Evolutionary conservation across 352 stramenopile genomes (phyloP).

Genomic region (Phytophthora melonis): DNA sequence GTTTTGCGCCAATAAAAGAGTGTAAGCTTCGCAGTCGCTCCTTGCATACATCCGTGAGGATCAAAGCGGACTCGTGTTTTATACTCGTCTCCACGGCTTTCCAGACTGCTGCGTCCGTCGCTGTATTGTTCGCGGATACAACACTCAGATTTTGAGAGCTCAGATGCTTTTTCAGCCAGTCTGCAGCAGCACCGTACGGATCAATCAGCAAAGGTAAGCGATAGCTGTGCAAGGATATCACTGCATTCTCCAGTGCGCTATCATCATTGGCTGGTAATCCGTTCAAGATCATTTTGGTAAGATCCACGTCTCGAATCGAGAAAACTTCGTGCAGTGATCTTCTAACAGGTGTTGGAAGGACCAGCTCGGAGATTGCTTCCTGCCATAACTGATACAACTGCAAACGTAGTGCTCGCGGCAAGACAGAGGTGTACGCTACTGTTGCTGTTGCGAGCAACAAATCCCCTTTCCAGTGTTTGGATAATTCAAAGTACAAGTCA

Average conservation of each 20-base stretch:
- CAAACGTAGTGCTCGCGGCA: conserved; percentile 39
- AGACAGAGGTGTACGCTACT: conserved; percentile 54
- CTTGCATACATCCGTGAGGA: conserved; percentile 56
- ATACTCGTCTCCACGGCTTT: conserved; percentile 50
- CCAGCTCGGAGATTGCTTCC: conserved; percentile 38
- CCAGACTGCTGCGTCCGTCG: conserved; percentile 40
- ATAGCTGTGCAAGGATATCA: conserved; percentile 52
- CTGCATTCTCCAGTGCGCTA: conserved; percentile 51
- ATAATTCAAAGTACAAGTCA: conserved; percentile 55
- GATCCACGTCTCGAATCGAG: conserved; percentile 36
- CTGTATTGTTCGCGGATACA: conserved; percentile 21
- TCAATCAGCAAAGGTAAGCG: conserved; percentile 68
- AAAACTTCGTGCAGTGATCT: conserved; percentile 44
- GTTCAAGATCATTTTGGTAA: conserved; percentile 60
- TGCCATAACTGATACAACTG: conserved; percentile 45
- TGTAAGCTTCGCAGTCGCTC: conserved; percentile 33
- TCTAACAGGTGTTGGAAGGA: conserved; percentile 41
- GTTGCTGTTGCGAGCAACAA: conserved; percentile 68
- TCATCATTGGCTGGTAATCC: conserved; percentile 48
- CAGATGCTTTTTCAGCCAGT: conserved; percentile 63
- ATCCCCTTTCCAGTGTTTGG: conserved; percentile 59
- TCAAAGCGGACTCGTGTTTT: conserved; percentile 47
- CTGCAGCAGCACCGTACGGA: conserved; percentile 55
- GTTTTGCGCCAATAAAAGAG: conserved; percentile 58
- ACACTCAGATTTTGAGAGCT: conserved; percentile 8